Conservation (phyloP, 805 yeast species). For the Torulaspora franciscae region DNA sequence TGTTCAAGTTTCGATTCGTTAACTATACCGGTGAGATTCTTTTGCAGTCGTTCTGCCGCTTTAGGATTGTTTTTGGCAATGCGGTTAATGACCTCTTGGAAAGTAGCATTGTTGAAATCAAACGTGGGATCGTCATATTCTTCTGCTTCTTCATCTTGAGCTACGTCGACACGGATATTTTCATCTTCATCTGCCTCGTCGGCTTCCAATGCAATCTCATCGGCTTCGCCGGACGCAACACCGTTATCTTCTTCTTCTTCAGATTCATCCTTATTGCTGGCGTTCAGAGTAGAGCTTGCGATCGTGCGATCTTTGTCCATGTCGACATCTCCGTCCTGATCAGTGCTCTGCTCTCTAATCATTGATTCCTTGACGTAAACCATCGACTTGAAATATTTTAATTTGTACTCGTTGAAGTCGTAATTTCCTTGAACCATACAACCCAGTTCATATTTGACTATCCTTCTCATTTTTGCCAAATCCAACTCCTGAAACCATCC, state of each 20-base stretch:
- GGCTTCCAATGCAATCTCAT: slow-evolving; percentile 31
- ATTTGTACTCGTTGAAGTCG: slow-evolving; percentile 41
- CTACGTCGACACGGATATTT: slow-evolving; percentile 23
- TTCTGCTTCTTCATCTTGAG: slow-evolving; percentile 21
- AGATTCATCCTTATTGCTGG: slow-evolving; percentile 8
- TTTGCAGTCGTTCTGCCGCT: slow-evolving; percentile 21
- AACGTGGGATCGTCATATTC: slow-evolving; percentile 20
- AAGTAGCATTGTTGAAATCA: slow-evolving; percentile 29
- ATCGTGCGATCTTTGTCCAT: slow-evolving; percentile 19
- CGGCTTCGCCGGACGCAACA: slow-evolving; percentile 33
- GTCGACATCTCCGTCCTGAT: slow-evolving; percentile 29
- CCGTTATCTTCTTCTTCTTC: slow-evolving; percentile 27
- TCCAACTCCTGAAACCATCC: slow-evolving; percentile 77
- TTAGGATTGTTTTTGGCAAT: slow-evolving; percentile 26
- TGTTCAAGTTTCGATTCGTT: slow-evolving; percentile 23
- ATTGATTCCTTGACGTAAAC: slow-evolving; percentile 39
- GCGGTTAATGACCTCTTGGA: slow-evolving; percentile 30
- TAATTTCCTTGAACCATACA: slow-evolving; percentile 50
- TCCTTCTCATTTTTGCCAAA: slow-evolving; percentile 58
- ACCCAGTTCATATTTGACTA: slow-evolving; percentile 67
- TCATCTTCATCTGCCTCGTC: slow-evolving; percentile 34
- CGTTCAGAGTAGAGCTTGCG: background rate
- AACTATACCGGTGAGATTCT: slow-evolving; percentile 25
- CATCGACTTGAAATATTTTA: slow-evolving; percentile 40
- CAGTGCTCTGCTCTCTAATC: slow-evolving; percentile 28